phyloP scores from a whole-genome alignment of 306 rosid species.

The Hylodesmum podocarpum region DNA sequence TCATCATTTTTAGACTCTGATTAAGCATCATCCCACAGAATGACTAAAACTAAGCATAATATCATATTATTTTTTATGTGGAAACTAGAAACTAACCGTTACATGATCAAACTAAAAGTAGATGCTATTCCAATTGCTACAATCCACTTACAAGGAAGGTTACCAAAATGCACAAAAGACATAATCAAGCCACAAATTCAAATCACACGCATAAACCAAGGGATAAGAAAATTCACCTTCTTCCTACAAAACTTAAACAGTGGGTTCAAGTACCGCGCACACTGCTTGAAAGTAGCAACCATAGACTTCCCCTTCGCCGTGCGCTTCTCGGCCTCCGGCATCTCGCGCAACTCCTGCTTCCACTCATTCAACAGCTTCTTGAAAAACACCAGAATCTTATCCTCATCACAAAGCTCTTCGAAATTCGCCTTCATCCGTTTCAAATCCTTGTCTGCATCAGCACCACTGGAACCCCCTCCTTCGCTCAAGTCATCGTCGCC shows the following conservation, averaged over 20 bases:
- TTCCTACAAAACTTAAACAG: slow-evolving; percentile 95
- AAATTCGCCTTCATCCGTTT: slow-evolving; percentile 87
- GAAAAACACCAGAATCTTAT: slow-evolving; percentile 87
- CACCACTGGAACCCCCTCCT: slow-evolving; percentile 74
- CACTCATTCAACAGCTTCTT: slow-evolving; percentile 92
- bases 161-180: not conserved
- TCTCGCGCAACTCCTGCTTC: slow-evolving; percentile 91
- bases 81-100: not conserved
- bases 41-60: not conserved
- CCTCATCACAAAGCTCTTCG: slow-evolving; percentile 83
- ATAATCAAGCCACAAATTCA: not conserved
- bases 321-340: slow-evolving; percentile 71
- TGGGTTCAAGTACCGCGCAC: slow-evolving; percentile 89
- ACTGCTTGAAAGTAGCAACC: slow-evolving; percentile 98
- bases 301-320: slow-evolving; percentile 93
- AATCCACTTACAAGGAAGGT: not conserved
- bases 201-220: not conserved
- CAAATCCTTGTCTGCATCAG: slow-evolving; percentile 63
- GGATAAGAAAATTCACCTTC: slow-evolving; percentile 53
- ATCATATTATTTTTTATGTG: not conserved
- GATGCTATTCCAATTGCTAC: no score
- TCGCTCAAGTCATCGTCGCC: slow-evolving; percentile 75
- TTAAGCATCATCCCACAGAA: not conserved
- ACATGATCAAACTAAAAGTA: not conserved
- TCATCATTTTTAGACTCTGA: not conserved